These are phyloP conservation scores for Rhodotorula glutinis DNA, from an alignment of 1,284 basidiomycete species.

Conservation along the genomic window DNA sequence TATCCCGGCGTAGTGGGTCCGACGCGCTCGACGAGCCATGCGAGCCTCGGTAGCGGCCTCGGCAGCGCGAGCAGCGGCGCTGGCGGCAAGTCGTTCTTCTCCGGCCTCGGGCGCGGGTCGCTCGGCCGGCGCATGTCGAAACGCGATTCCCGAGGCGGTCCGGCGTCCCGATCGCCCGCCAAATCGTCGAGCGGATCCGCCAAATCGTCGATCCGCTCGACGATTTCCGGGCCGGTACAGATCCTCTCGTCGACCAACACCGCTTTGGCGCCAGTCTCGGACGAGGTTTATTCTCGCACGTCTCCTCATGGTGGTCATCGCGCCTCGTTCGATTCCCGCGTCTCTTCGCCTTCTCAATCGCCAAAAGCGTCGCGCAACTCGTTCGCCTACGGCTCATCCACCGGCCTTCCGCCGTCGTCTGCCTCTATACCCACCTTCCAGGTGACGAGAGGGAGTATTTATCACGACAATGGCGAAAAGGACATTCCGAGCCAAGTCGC, in stretches of 20 bases:
- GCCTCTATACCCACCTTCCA: not conserved
- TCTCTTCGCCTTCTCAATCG: slow-evolving; percentile 2
- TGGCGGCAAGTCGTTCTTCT: slow-evolving; percentile 14
- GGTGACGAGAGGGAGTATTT: not conserved
- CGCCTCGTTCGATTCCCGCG: slow-evolving; percentile 12
- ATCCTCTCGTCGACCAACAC: not conserved
- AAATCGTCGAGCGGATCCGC: not conserved
- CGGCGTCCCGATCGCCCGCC: not conserved
- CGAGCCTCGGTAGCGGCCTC: not conserved
- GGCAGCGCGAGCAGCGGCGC: not conserved
- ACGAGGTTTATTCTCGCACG: slow-evolving; percentile 5
- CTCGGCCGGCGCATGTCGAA: slow-evolving; percentile 1
- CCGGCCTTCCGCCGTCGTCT: not conserved
- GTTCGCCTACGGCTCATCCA: slow-evolving; percentile 3
- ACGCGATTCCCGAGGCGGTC: not conserved
- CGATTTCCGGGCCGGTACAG: slow-evolving; percentile 11
- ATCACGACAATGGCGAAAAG: not conserved
- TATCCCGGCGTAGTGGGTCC: slow-evolving; percentile 29
- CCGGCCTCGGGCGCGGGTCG: slow-evolving; percentile 9
- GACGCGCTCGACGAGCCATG: not conserved
- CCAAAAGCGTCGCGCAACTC: slow-evolving; percentile 3
- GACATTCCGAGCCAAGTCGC: not conserved
- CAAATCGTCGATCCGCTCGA: not conserved
- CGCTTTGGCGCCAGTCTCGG: not conserved
- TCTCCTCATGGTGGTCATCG: not conserved